Evolutionary conservation across 495 filamentous ascomycete species (phyloP).

Genomic region (Antarctomyces pellizariae): DNA sequence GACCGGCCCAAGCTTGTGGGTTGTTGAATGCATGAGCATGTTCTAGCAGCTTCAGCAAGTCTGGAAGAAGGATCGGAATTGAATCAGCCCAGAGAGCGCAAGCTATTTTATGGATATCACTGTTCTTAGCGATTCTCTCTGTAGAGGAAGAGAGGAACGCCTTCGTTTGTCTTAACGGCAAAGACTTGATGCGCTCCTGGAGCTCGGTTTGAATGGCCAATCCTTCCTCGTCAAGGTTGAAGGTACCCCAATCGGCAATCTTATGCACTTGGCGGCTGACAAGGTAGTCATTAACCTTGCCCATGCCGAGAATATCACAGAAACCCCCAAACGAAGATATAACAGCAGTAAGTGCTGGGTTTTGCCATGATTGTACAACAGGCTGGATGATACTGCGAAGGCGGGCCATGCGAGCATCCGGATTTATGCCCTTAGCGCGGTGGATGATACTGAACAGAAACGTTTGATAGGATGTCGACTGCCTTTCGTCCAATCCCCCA

Average conservation of each 20-base stretch:
- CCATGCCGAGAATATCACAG: conserved; percentile 53
- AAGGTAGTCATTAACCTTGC: conserved; percentile 60
- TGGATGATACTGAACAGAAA: conserved; percentile 88
- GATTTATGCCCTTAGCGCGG: conserved; percentile 54
- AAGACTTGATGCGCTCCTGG: conserved; percentile 41
- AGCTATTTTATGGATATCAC: conserved; percentile 41
- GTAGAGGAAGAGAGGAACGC: conserved; percentile 73
- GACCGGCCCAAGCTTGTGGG: conserved; percentile 51
- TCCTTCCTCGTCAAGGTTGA: conserved; percentile 54
- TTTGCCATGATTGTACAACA: conserved; percentile 59
- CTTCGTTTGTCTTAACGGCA: conserved; percentile 73
- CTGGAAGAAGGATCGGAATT: conserved; percentile 65
- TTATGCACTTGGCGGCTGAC: conserved; percentile 45
- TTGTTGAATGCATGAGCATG: conserved; percentile 91
- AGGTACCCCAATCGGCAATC: conserved; percentile 61
- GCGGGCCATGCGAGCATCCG: conserved; percentile 32
- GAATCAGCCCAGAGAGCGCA: conserved; percentile 61
- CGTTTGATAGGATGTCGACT: conserved; percentile 38
- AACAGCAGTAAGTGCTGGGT: conserved; percentile 37
- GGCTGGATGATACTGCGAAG: conserved; percentile 54
- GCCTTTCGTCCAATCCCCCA: conserved; percentile 51
- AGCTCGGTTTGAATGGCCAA: conserved; percentile 54
- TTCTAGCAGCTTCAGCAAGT: conserved; percentile 64
- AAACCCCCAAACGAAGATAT: conserved; percentile 59
- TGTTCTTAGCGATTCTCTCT: conserved; percentile 55